Evolutionary conservation across 306 rosid species (phyloP).

Genomic region (Dicorynia guianensis): DNA sequence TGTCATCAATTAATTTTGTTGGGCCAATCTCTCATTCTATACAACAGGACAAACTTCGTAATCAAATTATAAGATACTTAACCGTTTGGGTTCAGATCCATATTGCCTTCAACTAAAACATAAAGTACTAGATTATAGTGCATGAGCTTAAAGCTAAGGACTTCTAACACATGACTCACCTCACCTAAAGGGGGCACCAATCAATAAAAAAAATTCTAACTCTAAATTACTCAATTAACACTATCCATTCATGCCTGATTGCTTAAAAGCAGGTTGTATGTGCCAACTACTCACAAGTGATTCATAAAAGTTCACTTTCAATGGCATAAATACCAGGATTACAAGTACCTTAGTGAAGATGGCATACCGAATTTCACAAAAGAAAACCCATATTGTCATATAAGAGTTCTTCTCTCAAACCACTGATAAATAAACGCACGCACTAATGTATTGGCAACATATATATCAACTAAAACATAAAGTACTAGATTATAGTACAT

Average conservation of each 20-base stretch:
- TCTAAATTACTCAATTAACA: neutral
- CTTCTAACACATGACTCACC: neutral
- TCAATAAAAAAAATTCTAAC: neutral
- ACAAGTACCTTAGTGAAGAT: neutral
- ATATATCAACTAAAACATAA: neutral
- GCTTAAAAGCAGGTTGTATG: neutral
- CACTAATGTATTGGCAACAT: neutral
- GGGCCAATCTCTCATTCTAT: conserved; percentile 8
- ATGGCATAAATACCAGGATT: neutral
- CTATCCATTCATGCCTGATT: neutral
- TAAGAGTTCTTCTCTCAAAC: neutral
- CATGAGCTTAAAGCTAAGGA: conserved; percentile 1
- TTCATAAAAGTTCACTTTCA: neutral
- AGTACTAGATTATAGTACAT: neutral
- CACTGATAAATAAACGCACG: neutral
- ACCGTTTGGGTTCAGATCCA: neutral
- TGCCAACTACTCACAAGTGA: neutral
- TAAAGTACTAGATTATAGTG: conserved; percentile 3
- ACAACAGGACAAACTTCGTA: conserved; percentile 3
- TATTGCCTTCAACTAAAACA: neutral
- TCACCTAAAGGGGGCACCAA: neutral
- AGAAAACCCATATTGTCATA: neutral
- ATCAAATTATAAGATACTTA: neutral
- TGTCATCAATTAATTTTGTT: conserved; percentile 12
- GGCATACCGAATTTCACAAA: neutral